Conservation (phyloP, 2,329 filamentous ascomycete genomes). For the Elsinoe batatas region DNA sequence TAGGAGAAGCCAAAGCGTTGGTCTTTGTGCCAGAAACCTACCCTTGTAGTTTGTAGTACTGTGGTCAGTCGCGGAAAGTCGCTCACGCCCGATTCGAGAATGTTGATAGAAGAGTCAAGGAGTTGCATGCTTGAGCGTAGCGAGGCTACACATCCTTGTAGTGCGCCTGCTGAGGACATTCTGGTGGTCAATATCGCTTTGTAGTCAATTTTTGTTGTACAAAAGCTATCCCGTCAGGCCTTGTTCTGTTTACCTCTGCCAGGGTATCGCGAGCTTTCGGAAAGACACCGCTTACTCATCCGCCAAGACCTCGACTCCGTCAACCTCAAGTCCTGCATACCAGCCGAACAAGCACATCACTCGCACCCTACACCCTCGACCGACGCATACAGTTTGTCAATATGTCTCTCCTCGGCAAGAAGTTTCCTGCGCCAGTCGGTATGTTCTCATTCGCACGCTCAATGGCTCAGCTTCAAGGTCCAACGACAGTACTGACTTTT, state of each 20-base stretch:
- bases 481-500: conserved; percentile 7
- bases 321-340: conserved; percentile 11
- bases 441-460: conserved; percentile 21
- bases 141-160: conserved; percentile 51
- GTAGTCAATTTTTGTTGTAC: too few relatives aligned
- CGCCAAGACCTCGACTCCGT: conserved; percentile 6
- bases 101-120: conserved; percentile 53
- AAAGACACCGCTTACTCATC: conserved; percentile 1
- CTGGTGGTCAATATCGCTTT: too few relatives aligned
- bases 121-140: conserved; percentile 51
- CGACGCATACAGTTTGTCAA: conserved; percentile 19
- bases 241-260: not conserved
- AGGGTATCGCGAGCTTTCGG: conserved; percentile 9
- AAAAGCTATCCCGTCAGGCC: too few relatives aligned
- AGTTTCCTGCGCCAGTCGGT: conserved; percentile 43
- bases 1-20: too few relatives aligned
- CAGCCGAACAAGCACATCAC: conserved; percentile 8
- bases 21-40: conserved; percentile 28
- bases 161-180: conserved; percentile 31
- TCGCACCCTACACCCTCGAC: conserved; percentile 13
- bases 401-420: conserved; percentile 42
- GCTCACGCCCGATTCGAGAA: conserved; percentile 51
- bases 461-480: not conserved
- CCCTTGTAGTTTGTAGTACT: conserved; percentile 53
- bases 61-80: conserved; percentile 54